These are phyloP conservation scores for Suhomyces tanzawaensis DNA, from an alignment of 805 yeast species.

Conservation along the genomic window DNA sequence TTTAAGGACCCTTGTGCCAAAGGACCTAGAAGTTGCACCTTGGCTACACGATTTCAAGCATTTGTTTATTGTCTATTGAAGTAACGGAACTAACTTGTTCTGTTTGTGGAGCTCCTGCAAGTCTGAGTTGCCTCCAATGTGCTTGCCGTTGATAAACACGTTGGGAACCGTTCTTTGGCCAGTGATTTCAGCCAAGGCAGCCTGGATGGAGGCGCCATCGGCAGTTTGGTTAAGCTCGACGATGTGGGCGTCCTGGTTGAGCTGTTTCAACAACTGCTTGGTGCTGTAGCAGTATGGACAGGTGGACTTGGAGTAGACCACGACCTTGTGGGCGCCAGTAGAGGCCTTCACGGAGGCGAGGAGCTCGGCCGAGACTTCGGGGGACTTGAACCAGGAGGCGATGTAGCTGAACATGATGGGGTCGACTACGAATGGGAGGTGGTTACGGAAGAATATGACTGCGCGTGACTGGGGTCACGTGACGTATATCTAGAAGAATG, in stretches of 20 bases:
- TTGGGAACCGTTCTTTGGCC: slow-evolving; percentile 39
- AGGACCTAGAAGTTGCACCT: too few species aligned
- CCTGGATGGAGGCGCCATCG: slow-evolving; percentile 29
- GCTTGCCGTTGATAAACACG: slow-evolving; percentile 35
- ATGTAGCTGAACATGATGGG: slow-evolving; percentile 11
- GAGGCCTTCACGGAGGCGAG: slow-evolving; percentile 9
- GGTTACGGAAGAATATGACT: too few species aligned
- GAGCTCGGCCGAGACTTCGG: slow-evolving; percentile 12
- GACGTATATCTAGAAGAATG: slow-evolving; percentile 4
- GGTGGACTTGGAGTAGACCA: slow-evolving; percentile 34
- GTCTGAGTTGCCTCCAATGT: slow-evolving; percentile 39
- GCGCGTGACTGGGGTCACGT: too few species aligned
- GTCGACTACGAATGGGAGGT: too few species aligned
- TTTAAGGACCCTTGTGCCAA: too few species aligned
- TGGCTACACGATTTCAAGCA: too few species aligned
- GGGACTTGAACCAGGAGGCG: slow-evolving; percentile 11
- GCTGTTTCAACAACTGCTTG: slow-evolving; percentile 32
- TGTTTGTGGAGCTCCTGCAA: slow-evolving; percentile 25
- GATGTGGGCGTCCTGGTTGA: slow-evolving; percentile 21
- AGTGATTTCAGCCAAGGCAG: slow-evolving; percentile 29
- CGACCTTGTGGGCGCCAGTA: slow-evolving; percentile 15
- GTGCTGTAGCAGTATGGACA: slow-evolving; percentile 44
- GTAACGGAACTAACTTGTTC: slow-evolving; percentile 19
- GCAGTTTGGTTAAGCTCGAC: slow-evolving; percentile 26
- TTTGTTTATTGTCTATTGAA: not conserved